Percentiles rank a stretch among this genome's conserved stretches.
These are phyloP conservation scores for Populus ilicifolia DNA, from an alignment of 345 rosid genomes.

Conservation along the genomic window DNA sequence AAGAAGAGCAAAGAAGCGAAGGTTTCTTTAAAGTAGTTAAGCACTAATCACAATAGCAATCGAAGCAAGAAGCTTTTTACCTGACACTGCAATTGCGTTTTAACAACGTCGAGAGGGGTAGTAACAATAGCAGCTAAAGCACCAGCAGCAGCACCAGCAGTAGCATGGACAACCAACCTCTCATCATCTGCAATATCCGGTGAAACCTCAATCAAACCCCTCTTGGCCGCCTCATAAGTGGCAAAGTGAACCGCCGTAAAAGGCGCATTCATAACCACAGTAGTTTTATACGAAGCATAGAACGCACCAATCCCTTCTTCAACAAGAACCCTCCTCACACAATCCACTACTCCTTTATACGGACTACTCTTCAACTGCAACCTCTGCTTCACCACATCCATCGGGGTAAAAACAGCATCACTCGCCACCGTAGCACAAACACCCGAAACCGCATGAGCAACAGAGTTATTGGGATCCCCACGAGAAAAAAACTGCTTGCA, in stretches of 20 bases:
- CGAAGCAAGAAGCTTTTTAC: neutral
- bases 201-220: conserved; percentile 14
- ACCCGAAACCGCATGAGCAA: conserved; percentile 19
- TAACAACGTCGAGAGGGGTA: conserved; percentile 29
- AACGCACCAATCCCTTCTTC: conserved; percentile 22
- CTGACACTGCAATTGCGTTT: conserved; percentile 29
- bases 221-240: conserved; percentile 29
- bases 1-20: neutral
- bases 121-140: conserved; percentile 29
- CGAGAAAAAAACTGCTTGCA: conserved; percentile 17
- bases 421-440: conserved; percentile 28
- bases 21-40: neutral
- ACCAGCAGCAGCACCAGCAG: conserved; percentile 28
- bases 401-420: conserved; percentile 26
- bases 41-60: neutral
- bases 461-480: conserved; percentile 12
- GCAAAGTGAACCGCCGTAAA: conserved; percentile 26
- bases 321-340: conserved; percentile 13
- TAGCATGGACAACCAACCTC: conserved; percentile 19
- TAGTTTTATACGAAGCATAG: conserved; percentile 23
- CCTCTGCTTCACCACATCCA: conserved; percentile 32
- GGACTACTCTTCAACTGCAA: conserved; percentile 22
- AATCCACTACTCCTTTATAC: conserved; percentile 25
- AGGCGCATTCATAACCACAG: conserved; percentile 30
- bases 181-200: conserved; percentile 21